Conservation (phyloP, 1,139 yeast genomes). For the Candida sojae region DNA sequence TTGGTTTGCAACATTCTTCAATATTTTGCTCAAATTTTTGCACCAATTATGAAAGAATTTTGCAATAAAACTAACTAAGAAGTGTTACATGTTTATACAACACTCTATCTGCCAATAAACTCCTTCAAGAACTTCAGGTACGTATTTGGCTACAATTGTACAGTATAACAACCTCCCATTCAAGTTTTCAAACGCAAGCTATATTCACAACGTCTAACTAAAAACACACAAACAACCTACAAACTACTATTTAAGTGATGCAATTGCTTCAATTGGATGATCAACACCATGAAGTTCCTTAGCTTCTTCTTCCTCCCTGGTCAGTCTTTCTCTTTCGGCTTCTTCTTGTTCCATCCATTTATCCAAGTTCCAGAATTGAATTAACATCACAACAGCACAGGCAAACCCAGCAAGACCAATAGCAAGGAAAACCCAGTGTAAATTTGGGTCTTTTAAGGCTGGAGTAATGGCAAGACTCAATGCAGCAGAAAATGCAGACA, state of each 20-base stretch:
- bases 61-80: no score
- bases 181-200: no score
- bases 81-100: no score
- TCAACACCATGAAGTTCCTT: background rate
- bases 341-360: slow-evolving; percentile 50
- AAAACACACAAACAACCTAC: no score
- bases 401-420: slow-evolving; percentile 48
- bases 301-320: slow-evolving; percentile 11
- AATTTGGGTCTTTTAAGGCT: slow-evolving; percentile 54
- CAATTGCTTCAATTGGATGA: slow-evolving; percentile 1
- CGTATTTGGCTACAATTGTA: no score
- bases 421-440: slow-evolving; percentile 57
- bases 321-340: slow-evolving; percentile 24
- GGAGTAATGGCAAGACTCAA: slow-evolving; percentile 56
- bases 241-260: background rate
- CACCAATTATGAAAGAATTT: no score
- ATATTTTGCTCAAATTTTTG: no score
- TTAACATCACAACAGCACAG: slow-evolving; percentile 42
- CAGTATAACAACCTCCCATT: no score
- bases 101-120: no score
- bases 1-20: no score
- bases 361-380: slow-evolving; percentile 55
- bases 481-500: slow-evolving; percentile 62
- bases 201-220: no score
- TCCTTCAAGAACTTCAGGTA: no score